These are phyloP conservation scores for Coniochaeta sp. DNA, from an alignment of 2,329 filamentous ascomycete genomes.

Conservation along the genomic window DNA sequence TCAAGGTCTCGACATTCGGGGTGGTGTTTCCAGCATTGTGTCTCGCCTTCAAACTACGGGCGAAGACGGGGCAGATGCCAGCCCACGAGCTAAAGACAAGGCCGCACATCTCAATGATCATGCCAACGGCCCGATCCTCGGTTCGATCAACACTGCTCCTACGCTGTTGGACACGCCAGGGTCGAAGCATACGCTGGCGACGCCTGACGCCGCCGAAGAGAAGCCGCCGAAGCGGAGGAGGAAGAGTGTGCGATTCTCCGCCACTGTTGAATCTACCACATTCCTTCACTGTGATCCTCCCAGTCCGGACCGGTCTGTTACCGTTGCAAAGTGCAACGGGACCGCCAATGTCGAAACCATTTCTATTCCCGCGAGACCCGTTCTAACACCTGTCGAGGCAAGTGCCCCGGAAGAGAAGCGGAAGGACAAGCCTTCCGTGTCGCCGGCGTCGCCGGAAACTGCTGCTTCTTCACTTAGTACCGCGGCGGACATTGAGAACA, in stretches of 20 bases:
- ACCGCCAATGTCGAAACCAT: background rate
- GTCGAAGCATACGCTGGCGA: background rate
- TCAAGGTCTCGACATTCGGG: background rate
- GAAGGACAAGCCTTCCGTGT: background rate
- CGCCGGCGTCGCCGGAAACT: background rate
- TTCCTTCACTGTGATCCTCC: slow-evolving; percentile 46
- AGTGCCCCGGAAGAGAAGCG: background rate
- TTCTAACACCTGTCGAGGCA: background rate
- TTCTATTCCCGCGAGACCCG: background rate
- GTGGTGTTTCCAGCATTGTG: background rate
- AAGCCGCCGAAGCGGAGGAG: slow-evolving; percentile 27
- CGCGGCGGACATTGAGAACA: slow-evolving; percentile 31
- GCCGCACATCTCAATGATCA: background rate
- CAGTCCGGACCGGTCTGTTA: slow-evolving; percentile 25
- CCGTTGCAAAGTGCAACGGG: background rate
- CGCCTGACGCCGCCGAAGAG: slow-evolving; percentile 1
- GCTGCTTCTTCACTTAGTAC: background rate
- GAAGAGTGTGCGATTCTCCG: slow-evolving; percentile 67
- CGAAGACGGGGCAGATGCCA: background rate
- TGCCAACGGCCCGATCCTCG: background rate
- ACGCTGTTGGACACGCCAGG: background rate
- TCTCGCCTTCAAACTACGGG: background rate
- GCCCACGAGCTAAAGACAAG: background rate
- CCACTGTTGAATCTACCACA: slow-evolving; percentile 57
- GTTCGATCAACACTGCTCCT: background rate